Percentiles rank a stretch among this genome's conserved stretches.
These are phyloP conservation scores for Ceriops decandra DNA, from an alignment of 345 rosid species.

Conservation along the genomic window DNA sequence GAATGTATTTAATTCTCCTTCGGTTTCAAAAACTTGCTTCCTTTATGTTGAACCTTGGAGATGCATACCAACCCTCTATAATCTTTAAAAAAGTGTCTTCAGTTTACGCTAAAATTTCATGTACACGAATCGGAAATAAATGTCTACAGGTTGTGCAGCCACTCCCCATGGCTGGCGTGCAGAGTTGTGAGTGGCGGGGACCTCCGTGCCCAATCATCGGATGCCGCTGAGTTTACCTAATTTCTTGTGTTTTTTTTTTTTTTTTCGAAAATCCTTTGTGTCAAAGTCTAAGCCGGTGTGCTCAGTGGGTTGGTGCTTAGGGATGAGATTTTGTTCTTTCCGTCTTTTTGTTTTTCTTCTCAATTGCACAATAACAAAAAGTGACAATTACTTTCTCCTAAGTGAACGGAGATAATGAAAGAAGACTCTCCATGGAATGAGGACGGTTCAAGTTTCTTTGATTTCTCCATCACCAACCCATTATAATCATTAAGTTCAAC, in stretches of 20 bases:
- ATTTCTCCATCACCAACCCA: background rate
- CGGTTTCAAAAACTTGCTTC: too few relatives aligned
- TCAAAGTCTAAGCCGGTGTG: background rate
- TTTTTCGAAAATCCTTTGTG: background rate
- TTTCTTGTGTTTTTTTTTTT: background rate
- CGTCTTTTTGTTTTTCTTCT: background rate
- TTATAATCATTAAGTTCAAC: background rate
- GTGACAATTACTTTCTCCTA: too few relatives aligned
- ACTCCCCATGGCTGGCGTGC: background rate
- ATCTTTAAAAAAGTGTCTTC: too few relatives aligned
- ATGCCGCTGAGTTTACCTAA: background rate
- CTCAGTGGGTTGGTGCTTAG: background rate
- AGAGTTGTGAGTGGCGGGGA: conserved; percentile 12
- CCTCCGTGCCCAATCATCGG: background rate
- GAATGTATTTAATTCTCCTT: too few relatives aligned
- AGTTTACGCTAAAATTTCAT: too few relatives aligned
- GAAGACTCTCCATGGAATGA: background rate
- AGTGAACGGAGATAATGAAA: background rate
- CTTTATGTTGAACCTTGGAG: too few relatives aligned
- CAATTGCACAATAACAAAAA: too few relatives aligned
- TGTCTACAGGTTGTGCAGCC: background rate
- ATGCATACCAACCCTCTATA: too few relatives aligned
- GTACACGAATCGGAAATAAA: too few relatives aligned
- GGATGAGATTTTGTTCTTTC: background rate
- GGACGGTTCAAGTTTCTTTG: background rate